These are phyloP conservation scores for Dentipellis fragilis DNA, from an alignment of 768 basidiomycete genomes.

Conservation along the genomic window DNA sequence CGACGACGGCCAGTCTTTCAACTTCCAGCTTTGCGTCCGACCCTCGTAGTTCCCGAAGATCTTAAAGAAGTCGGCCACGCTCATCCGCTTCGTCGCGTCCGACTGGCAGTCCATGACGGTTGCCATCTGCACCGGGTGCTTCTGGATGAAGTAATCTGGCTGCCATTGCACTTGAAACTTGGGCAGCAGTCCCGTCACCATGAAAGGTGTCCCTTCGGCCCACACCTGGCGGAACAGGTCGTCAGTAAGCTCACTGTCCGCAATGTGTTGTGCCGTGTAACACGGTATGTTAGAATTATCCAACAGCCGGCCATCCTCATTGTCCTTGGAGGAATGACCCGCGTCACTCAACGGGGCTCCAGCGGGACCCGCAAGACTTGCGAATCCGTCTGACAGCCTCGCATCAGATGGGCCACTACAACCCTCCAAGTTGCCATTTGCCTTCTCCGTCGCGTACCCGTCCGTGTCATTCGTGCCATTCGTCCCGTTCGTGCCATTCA, in stretches of 20 bases:
- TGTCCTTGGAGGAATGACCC: neutral
- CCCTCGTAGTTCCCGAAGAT: constrained; percentile 62
- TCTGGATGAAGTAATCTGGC: constrained; percentile 68
- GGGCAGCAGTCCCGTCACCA: constrained; percentile 56
- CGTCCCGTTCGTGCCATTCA: neutral
- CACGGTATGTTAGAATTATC: constrained; percentile 16
- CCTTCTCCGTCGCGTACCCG: neutral
- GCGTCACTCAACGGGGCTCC: neutral
- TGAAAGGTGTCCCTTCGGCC: constrained; percentile 64
- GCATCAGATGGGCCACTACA: neutral
- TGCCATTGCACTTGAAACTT: constrained; percentile 69
- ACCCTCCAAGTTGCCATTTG: neutral
- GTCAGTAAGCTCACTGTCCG: constrained; percentile 41
- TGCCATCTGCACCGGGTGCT: constrained; percentile 54
- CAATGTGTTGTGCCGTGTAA: constrained; percentile 35
- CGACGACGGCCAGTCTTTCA: constrained; percentile 93
- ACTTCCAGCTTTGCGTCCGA: constrained; percentile 53
- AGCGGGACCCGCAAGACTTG: neutral
- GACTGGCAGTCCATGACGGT: constrained; percentile 78
- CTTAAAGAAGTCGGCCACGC: constrained; percentile 71
- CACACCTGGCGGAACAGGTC: constrained; percentile 60
- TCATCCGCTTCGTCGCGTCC: constrained; percentile 50
- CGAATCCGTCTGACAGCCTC: neutral
- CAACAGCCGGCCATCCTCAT: neutral
- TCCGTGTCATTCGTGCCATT: neutral